These are phyloP conservation scores for Pleochaeta shiraiana DNA, from an alignment of 2,329 filamentous ascomycete species.

Conservation along the genomic window DNA sequence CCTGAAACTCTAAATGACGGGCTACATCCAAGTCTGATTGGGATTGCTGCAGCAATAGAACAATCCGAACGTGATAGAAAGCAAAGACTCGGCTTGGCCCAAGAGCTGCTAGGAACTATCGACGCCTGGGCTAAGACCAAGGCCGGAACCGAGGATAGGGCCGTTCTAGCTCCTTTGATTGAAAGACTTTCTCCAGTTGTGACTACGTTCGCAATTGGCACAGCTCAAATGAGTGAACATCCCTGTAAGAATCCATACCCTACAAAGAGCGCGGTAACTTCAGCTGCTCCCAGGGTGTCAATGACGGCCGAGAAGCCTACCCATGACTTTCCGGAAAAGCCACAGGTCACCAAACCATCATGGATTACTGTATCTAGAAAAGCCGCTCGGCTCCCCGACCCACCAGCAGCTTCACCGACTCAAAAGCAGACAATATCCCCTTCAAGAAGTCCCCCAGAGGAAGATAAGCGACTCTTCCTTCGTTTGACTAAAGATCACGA, in stretches of 20 bases:
- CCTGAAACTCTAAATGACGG: too few species aligned
- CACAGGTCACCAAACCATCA: neutral
- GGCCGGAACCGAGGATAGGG: too few species aligned
- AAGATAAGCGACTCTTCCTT: neutral
- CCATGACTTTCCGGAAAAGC: too few species aligned
- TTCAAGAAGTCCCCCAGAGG: neutral
- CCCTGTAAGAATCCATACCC: neutral
- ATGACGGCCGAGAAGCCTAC: too few species aligned
- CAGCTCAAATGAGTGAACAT: neutral
- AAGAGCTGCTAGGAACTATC: too few species aligned
- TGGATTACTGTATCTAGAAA: neutral
- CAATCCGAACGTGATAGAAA: too few species aligned
- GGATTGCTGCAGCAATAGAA: too few species aligned
- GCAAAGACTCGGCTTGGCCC: too few species aligned
- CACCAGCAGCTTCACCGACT: neutral
- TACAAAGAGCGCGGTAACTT: too few species aligned
- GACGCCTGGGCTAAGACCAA: too few species aligned
- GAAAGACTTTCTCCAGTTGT: neutral
- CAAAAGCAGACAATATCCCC: neutral
- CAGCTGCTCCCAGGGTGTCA: too few species aligned
- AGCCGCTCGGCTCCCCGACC: neutral
- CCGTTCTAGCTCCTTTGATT: neutral
- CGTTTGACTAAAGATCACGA: neutral
- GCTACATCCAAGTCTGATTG: too few species aligned
- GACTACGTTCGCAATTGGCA: neutral